Evolutionary conservation across 768 basidiomycete genomes (phyloP).

Genomic region (Suillus hirtellus): DNA sequence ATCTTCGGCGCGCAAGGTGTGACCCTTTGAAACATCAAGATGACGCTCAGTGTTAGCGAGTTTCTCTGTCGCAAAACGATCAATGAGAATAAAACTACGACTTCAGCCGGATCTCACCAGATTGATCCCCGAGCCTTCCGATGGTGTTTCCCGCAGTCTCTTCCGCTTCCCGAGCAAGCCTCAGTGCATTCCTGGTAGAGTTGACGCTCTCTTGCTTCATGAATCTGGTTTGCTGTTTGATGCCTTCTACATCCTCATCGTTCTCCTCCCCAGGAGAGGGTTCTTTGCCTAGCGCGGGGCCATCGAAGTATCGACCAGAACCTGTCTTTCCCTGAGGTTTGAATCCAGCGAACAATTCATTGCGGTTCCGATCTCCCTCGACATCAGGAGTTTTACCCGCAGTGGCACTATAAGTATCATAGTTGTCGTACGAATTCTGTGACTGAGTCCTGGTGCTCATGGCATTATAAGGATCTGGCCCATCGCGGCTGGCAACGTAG

Average conservation of each 20-base stretch:
- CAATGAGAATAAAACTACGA: conserved; percentile 4
- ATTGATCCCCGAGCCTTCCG: conserved; percentile 84
- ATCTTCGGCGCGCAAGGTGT: conserved; percentile 87
- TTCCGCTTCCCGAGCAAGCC: conserved; percentile 93
- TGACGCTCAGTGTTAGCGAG: conserved; percentile 94
- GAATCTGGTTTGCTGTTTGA: conserved; percentile 88
- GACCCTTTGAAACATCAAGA: conserved; percentile 87
- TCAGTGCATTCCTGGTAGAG: conserved; percentile 87
- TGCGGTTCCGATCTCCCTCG: conserved; percentile 65
- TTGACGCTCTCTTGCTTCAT: conserved; percentile 91
- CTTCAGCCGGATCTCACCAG: conserved; percentile 55
- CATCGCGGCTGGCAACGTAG: conserved; percentile 71
- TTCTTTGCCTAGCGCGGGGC: conserved; percentile 45
- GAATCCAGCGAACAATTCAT: conserved; percentile 75
- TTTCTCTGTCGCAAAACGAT: conserved; percentile 51
- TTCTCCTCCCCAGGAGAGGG: conserved; percentile 68
- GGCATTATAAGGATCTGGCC: conserved; percentile 49
- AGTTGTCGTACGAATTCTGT: conserved; percentile 28
- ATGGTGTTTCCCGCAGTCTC: conserved; percentile 91
- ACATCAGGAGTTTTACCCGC: conserved; percentile 18
- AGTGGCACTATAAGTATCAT: conserved; percentile 17
- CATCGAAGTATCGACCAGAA: conserved; percentile 72
- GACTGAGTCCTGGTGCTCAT: conserved; percentile 27
- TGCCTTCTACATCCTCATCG: conserved; percentile 90
- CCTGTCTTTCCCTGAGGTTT: conserved; percentile 53